A percentile compares a stretch with the other conserved stretches of the same genome.
Evolutionary conservation across 2,329 filamentous ascomycete species (phyloP).

Genomic region (Reticulascus tulasneorum): DNA sequence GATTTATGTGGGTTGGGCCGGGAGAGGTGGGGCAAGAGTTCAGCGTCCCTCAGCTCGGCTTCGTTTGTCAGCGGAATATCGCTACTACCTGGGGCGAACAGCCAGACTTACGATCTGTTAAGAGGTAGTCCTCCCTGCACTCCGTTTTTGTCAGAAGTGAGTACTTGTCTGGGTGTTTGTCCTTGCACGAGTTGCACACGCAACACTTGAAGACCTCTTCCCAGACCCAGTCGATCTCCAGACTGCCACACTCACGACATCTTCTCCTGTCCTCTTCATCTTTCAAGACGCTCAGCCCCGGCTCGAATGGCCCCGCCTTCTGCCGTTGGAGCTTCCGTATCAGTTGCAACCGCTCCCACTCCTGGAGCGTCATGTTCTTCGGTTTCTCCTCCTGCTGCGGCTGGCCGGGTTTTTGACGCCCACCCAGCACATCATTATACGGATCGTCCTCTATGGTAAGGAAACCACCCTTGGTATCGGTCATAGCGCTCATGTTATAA

Average conservation of each 20-base stretch:
- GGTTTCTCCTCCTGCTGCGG: constrained; percentile 62
- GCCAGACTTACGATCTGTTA: constrained; percentile 71
- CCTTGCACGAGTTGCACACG: constrained; percentile 83
- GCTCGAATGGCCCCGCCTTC: constrained; percentile 82
- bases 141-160: constrained; percentile 95
- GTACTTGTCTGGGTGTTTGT: constrained; percentile 87
- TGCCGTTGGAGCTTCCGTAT: constrained; percentile 67
- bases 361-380: constrained; percentile 79
- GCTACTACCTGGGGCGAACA: too few species aligned
- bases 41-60: constrained; percentile 84
- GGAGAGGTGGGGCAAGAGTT: constrained; percentile 81
- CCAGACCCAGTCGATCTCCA: constrained; percentile 96
- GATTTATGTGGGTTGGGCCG: constrained; percentile 93
- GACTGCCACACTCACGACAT: constrained; percentile 75
- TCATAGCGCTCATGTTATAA: constrained; percentile 98
- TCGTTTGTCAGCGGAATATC: constrained; percentile 3
- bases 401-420: constrained; percentile 31
- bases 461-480: constrained; percentile 95
- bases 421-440: constrained; percentile 68
- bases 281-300: constrained; percentile 72
- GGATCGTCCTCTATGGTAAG: constrained; percentile 89
- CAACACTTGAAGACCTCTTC: constrained; percentile 73
- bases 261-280: constrained; percentile 63
- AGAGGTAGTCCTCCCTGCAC: constrained; percentile 87
- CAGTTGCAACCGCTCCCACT: constrained; percentile 85